Evolutionary conservation across 805 yeast species (phyloP).

Genomic region (Cyberlindnera americana): DNA sequence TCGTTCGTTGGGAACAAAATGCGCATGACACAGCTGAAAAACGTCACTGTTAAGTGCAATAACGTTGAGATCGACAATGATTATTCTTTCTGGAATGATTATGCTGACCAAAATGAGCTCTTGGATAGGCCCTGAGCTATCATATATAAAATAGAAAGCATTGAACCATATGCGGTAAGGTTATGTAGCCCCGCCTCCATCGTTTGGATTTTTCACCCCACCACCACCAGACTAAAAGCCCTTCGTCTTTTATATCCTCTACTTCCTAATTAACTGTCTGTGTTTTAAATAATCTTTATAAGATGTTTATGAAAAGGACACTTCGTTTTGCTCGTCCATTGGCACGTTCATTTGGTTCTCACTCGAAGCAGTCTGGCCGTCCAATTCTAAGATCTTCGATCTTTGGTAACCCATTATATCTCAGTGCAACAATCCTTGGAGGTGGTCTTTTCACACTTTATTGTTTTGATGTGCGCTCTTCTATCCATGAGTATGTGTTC

Average conservation of each 20-base stretch:
- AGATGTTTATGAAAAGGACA: slow-evolving; percentile 6
- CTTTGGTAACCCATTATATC: slow-evolving; percentile 7
- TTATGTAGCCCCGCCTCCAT: slow-evolving; percentile 3
- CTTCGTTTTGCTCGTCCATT: slow-evolving; percentile 2
- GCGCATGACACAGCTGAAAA: not conserved
- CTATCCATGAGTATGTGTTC: slow-evolving; percentile 72
- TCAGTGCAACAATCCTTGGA: slow-evolving; percentile 17
- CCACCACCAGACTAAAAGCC: not conserved
- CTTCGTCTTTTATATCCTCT: too few relatives aligned
- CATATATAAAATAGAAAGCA: not conserved
- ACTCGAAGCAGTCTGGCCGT: slow-evolving; percentile 6
- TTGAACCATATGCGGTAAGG: slow-evolving; percentile 2
- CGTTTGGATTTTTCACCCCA: too few relatives aligned
- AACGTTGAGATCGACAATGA: slow-evolving; percentile 11
- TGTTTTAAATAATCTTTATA: too few relatives aligned
- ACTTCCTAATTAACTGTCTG: too few relatives aligned
- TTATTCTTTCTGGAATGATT: slow-evolving; percentile 5
- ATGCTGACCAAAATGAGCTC: slow-evolving; percentile 3
- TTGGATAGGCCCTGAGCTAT: not conserved
- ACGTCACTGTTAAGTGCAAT: slow-evolving; percentile 11
- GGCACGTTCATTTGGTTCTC: slow-evolving; percentile 6
- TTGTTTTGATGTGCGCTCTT: slow-evolving; percentile 72
- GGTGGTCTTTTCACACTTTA: slow-evolving; percentile 46
- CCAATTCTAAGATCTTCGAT: slow-evolving; percentile 9
- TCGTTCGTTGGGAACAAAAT: slow-evolving; percentile 10